Percentiles rank a stretch among this genome's conserved stretches.
phyloP scores from a whole-genome alignment of 2,329 filamentous ascomycete species.

The Penicillium nordicum region DNA sequence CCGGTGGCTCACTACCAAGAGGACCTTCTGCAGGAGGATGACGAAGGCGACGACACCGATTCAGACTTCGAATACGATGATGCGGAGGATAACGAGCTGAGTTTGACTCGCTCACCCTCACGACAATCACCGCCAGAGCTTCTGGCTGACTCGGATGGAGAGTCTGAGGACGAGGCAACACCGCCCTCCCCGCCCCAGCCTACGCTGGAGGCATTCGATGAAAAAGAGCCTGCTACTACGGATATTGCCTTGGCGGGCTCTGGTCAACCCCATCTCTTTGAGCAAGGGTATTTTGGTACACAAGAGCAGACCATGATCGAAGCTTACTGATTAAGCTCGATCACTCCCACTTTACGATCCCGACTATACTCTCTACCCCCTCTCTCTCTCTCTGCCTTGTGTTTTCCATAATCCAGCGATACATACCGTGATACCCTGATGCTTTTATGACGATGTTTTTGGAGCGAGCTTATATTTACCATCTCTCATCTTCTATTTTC shows the following conservation, averaged over 20 bases:
- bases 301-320: slow-evolving; percentile 47
- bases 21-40: slow-evolving; percentile 31
- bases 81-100: slow-evolving; percentile 60
- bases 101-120: slow-evolving; percentile 66
- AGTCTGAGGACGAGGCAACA: slow-evolving; percentile 68
- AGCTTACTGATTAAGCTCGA: slow-evolving; percentile 40
- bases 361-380: neutral
- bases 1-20: slow-evolving; percentile 32
- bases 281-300: slow-evolving; percentile 49
- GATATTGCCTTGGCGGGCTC: slow-evolving; percentile 37
- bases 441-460: slow-evolving; percentile 14
- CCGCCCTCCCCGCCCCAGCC: slow-evolving; percentile 64
- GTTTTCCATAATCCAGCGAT: slow-evolving; percentile 18
- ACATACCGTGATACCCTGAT: slow-evolving; percentile 24
- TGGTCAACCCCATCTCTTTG: slow-evolving; percentile 44
- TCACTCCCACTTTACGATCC: slow-evolving; percentile 3
- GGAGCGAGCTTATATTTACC: slow-evolving; percentile 6
- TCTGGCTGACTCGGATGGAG: slow-evolving; percentile 61
- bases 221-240: slow-evolving; percentile 51
- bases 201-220: slow-evolving; percentile 58
- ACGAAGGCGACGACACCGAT: slow-evolving; percentile 47
- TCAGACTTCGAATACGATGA: slow-evolving; percentile 58
- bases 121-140: slow-evolving; percentile 68
- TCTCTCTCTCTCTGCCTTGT: slow-evolving; percentile 17
- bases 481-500: slow-evolving; percentile 12